Evolutionary conservation across 192 early-diverging fungal genomes (phyloP).

Genomic region (Backusella morwellensis): DNA sequence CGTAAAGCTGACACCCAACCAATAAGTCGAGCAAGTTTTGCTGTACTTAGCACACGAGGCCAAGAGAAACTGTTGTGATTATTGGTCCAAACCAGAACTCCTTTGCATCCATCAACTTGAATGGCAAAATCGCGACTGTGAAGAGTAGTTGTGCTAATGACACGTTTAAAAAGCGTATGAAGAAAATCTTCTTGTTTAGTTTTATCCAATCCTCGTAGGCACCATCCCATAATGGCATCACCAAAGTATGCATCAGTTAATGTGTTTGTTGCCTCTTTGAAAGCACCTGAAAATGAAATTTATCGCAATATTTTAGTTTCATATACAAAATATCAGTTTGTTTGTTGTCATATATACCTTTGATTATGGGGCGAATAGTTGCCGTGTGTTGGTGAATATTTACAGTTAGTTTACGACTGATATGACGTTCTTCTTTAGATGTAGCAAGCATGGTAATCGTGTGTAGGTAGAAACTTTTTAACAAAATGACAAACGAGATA

Average conservation of each 20-base stretch:
- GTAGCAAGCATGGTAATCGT: neutral
- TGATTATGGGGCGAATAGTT: constrained; percentile 28
- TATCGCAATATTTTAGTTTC: neutral
- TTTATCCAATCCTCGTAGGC: neutral
- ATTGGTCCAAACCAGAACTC: constrained; percentile 27
- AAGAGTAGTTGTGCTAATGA: constrained; percentile 18
- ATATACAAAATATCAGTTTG: neutral
- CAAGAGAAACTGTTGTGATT: neutral
- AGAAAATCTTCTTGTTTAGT: neutral
- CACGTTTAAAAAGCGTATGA: constrained; percentile 21
- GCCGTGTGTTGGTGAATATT: constrained; percentile 10
- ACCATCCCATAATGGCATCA: constrained; percentile 23
- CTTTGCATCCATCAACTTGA: constrained; percentile 38
- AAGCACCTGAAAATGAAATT: constrained; percentile 16
- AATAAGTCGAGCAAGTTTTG: constrained; percentile 18
- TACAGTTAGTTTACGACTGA: constrained; percentile 28
- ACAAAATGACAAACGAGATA: neutral
- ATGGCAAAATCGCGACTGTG: constrained; percentile 32
- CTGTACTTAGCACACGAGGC: constrained; percentile 8
- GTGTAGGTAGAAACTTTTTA: neutral
- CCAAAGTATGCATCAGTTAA: constrained; percentile 24
- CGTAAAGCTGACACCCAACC: constrained; percentile 21
- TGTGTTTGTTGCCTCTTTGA: constrained; percentile 28
- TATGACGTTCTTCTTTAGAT: neutral
- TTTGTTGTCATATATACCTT: constrained; percentile 19